Conservation (phyloP, 2,329 filamentous ascomycete species). For the Trichoderma sp. region DNA sequence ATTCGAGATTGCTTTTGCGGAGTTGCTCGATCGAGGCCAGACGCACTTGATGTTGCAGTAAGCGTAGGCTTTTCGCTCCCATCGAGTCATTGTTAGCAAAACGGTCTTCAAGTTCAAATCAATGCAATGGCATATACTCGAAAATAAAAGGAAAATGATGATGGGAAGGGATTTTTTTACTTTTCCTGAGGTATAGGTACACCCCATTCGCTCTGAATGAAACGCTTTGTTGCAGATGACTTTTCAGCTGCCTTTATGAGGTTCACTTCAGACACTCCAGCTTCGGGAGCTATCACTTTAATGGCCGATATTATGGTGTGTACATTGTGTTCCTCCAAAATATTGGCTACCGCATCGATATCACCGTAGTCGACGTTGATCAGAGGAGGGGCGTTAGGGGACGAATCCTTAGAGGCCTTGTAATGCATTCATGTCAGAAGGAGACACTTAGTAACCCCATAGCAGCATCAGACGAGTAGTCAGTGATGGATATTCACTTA, state of each 20-base stretch:
- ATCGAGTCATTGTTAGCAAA: background rate
- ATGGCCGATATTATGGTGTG: background rate
- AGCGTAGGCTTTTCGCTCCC: background rate
- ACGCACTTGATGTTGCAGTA: background rate
- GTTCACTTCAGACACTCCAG: background rate
- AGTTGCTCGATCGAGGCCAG: background rate
- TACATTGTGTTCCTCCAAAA: background rate
- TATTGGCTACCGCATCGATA: background rate
- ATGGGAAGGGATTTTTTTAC: no score
- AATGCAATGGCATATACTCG: no score
- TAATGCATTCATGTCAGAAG: background rate
- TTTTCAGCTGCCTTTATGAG: background rate
- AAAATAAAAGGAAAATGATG: no score
- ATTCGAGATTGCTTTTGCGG: background rate
- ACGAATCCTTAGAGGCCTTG: background rate
- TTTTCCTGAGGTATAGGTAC: background rate
- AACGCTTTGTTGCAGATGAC: background rate
- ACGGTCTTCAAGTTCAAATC: fast-evolving
- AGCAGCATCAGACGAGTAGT: no score
- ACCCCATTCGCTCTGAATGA: background rate
- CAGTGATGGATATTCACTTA: background rate
- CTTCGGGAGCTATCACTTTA: background rate
- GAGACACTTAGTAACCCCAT: no score
- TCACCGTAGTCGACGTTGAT: background rate
- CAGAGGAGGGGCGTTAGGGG: background rate